These are phyloP conservation scores for Xerocomellus chrysenteron DNA, from an alignment of 768 basidiomycete genomes.

Conservation along the genomic window DNA sequence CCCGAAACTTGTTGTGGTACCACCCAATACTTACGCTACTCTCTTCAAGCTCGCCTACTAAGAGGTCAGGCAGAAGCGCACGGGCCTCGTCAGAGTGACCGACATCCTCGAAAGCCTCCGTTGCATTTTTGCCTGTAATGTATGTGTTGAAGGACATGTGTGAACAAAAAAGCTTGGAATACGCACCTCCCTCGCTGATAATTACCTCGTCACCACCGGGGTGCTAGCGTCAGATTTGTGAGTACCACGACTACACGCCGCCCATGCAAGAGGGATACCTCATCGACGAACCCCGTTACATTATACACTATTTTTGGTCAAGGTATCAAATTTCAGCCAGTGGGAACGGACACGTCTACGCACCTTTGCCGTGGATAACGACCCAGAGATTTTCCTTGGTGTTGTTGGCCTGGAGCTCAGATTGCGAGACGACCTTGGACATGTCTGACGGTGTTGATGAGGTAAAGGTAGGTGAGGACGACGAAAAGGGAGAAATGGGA, in stretches of 20 bases:
- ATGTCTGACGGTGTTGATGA: conserved; percentile 23
- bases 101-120: conserved; percentile 98
- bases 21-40: conserved; percentile 47
- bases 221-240: conserved; percentile 51
- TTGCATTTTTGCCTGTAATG: conserved; percentile 82
- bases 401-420: conserved; percentile 77
- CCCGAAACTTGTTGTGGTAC: background rate
- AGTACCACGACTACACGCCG: conserved; percentile 3
- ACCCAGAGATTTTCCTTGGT: conserved; percentile 77
- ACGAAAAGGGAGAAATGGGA: conserved; percentile 4
- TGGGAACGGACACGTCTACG: conserved; percentile 3
- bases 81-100: conserved; percentile 99
- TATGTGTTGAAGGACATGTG: background rate
- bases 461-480: conserved; percentile 14
- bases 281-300: conserved; percentile 91
- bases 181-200: conserved; percentile 84
- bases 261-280: conserved; percentile 49
- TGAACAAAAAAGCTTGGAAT: conserved; percentile 18
- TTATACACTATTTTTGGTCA: conserved; percentile 71
- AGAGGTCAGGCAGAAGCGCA: conserved; percentile 72
- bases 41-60: conserved; percentile 81
- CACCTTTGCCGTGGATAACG: conserved; percentile 84
- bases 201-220: conserved; percentile 99
- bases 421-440: conserved; percentile 60
- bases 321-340: background rate